Evolutionary conservation across 2,329 filamentous ascomycete genomes (phyloP).

Genomic region (Alternaria infectoria): DNA sequence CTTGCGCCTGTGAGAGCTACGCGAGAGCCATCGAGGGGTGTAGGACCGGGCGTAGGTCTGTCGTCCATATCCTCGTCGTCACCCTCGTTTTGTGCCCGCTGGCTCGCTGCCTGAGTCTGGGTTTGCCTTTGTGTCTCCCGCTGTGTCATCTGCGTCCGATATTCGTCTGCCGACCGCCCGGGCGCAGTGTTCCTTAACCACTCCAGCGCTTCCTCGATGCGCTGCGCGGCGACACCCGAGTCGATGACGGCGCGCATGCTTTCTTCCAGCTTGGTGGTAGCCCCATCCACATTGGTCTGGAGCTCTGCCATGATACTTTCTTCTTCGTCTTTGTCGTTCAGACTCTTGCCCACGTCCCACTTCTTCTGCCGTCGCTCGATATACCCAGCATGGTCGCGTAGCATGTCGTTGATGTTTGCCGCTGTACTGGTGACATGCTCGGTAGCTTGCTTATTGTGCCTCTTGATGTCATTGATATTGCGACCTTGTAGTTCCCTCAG

Average conservation of each 20-base stretch:
- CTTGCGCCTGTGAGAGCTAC: slow-evolving; percentile 42
- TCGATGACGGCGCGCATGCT: slow-evolving; percentile 66
- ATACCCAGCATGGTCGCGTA: slow-evolving; percentile 50
- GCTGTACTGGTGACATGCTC: slow-evolving; percentile 57
- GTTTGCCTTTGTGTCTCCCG: slow-evolving; percentile 42
- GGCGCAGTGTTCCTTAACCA: slow-evolving; percentile 50
- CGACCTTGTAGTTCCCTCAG: slow-evolving; percentile 55
- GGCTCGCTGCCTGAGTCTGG: slow-evolving; percentile 31
- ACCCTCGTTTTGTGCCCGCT: slow-evolving; percentile 20
- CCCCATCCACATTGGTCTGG: slow-evolving; percentile 54
- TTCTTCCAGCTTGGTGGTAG: slow-evolving; percentile 64
- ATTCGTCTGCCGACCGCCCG: slow-evolving; percentile 35
- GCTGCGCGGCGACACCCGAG: slow-evolving; percentile 55
- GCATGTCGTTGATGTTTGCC: slow-evolving; percentile 62
- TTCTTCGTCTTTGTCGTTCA: slow-evolving; percentile 49
- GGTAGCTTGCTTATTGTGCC: slow-evolving; percentile 56
- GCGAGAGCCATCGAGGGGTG: slow-evolving; percentile 43
- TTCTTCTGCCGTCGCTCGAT: slow-evolving; percentile 42
- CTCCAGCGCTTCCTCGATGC: slow-evolving; percentile 53
- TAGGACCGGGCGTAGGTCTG: slow-evolving; percentile 47
- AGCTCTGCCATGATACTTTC: slow-evolving; percentile 49
- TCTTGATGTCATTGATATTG: slow-evolving; percentile 54
- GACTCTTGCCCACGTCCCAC: slow-evolving; percentile 44
- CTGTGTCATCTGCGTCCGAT: slow-evolving; percentile 46
- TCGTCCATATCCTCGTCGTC: slow-evolving; percentile 43